phyloP scores from a whole-genome alignment of 1,139 yeast genomes.

The Taphrina deformans region DNA sequence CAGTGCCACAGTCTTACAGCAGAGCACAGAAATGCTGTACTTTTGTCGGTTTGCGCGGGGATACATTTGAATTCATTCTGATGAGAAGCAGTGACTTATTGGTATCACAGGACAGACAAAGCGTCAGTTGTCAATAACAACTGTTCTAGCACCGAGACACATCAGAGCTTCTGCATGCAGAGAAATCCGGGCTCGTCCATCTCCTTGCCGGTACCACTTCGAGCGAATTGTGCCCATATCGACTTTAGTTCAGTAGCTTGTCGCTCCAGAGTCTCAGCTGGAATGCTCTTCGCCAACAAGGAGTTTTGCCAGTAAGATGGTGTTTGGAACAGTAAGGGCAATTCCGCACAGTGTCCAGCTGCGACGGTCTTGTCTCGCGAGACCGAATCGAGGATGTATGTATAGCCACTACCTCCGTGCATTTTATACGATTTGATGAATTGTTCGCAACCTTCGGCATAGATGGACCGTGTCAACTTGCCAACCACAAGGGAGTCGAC shows the following conservation, averaged over 20 bases:
- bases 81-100: no score
- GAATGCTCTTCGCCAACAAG: neutral
- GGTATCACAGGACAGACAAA: no score
- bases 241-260: neutral
- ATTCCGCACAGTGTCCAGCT: neutral
- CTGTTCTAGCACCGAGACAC: no score
- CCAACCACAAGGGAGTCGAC: neutral
- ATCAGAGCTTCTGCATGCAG: neutral
- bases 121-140: no score
- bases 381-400: neutral
- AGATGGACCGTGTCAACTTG: neutral
- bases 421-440: neutral
- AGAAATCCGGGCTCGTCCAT: neutral
- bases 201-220: neutral
- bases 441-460: neutral
- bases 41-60: no score
- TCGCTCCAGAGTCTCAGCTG: neutral
- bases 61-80: no score
- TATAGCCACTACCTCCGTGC: neutral
- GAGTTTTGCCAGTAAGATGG: neutral
- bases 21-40: no score
- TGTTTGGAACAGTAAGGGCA: neutral
- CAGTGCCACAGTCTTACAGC: no score
- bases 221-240: conserved; percentile 6
- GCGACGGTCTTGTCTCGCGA: neutral